Conservation (phyloP, 2,329 filamentous ascomycete species). For the Dactylellina sp. region DNA sequence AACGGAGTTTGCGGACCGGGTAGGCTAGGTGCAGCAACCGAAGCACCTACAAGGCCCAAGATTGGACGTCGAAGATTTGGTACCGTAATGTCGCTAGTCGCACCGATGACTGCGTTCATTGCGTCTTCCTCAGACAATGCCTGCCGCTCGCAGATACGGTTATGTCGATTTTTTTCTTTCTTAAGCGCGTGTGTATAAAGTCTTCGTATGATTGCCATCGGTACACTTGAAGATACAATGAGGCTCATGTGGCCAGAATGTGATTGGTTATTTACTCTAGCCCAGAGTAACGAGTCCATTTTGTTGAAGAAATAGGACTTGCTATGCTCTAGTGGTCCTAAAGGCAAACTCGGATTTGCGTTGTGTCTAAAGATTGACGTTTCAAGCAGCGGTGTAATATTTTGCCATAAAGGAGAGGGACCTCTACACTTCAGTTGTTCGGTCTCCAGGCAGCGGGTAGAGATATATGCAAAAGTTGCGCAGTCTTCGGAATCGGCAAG, state of each 20-base stretch:
- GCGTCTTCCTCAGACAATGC: background rate
- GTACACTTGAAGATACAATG: constrained; percentile 11
- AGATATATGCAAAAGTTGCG: constrained; percentile 39
- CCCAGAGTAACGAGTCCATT: constrained; percentile 20
- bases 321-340: constrained; percentile 7
- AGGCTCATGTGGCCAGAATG: background rate
- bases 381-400: constrained; percentile 27
- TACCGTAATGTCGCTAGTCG: too few species aligned
- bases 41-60: too few species aligned
- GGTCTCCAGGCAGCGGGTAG: constrained; percentile 20
- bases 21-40: too few species aligned
- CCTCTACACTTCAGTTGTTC: constrained; percentile 11
- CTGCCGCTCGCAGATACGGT: constrained; percentile 24
- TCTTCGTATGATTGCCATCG: background rate
- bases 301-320: constrained; percentile 32
- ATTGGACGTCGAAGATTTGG: too few species aligned
- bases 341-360: constrained; percentile 16
- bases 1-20: too few species aligned
- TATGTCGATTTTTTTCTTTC: constrained; percentile 5
- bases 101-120: too few species aligned
- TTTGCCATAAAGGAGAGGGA: constrained; percentile 12
- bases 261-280: constrained; percentile 2
- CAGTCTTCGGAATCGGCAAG: constrained; percentile 37
- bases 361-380: constrained; percentile 24
- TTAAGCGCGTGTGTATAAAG: too few species aligned